Evolutionary conservation across 2,329 filamentous ascomycete species (phyloP).

Genomic region (Aspergillus latus): DNA sequence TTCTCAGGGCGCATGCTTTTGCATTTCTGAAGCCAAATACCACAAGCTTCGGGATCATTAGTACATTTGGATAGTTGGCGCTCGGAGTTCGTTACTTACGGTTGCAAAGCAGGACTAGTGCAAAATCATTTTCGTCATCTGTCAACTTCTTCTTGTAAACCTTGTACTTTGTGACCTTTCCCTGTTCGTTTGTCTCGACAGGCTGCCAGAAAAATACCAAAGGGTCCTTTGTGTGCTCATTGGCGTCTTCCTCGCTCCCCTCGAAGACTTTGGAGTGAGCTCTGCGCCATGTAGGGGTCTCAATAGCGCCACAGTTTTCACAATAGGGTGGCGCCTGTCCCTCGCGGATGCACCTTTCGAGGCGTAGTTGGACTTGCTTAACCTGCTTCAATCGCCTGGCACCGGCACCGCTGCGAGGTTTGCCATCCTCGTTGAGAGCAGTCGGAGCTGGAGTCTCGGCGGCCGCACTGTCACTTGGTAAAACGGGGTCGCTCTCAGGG

Average conservation of each 20-base stretch:
- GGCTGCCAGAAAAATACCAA: conserved; percentile 72
- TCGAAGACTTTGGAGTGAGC: conserved; percentile 77
- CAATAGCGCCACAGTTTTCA: conserved; percentile 88
- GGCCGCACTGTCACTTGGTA: conserved; percentile 45
- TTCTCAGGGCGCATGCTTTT: conserved; percentile 79
- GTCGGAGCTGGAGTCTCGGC: conserved; percentile 39
- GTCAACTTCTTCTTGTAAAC: conserved; percentile 72
- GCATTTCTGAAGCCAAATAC: conserved; percentile 90
- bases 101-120: conserved; percentile 80
- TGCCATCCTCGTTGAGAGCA: conserved; percentile 32
- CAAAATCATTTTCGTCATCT: conserved; percentile 68
- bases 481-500: conserved; percentile 54
- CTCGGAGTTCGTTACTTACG: conserved; percentile 55
- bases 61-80: conserved; percentile 4
- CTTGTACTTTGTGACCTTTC: conserved; percentile 66
- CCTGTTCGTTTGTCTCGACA: conserved; percentile 61
- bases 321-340: conserved; percentile 88
- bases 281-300: conserved; percentile 94
- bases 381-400: conserved; percentile 67
- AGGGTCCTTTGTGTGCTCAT: conserved; percentile 71
- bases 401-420: conserved; percentile 50
- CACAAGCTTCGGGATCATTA: conserved; percentile 63
- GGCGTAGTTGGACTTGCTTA: conserved; percentile 59
- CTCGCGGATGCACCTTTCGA: conserved; percentile 63
- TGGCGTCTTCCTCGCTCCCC: conserved; percentile 68